Percentiles rank a stretch among this genome's conserved stretches.
Conservation (phyloP, 2,329 filamentous ascomycete species). For the Scopulariopsis brevicaulis region DNA sequence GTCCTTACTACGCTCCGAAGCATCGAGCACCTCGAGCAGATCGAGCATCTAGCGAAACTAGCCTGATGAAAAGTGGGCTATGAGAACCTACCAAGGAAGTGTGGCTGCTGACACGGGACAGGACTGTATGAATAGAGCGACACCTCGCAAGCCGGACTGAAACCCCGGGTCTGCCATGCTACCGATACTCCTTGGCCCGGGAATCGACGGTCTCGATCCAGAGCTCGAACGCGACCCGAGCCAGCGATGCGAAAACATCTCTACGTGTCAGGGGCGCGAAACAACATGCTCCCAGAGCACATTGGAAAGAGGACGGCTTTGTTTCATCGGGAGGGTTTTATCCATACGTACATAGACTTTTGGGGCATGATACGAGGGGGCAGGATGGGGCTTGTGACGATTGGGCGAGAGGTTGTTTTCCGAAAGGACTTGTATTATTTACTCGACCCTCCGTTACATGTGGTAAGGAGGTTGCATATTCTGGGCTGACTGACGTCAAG, state of each 20-base stretch:
- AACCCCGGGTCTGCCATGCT: no score
- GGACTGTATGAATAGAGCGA: background rate
- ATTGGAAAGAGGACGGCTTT: background rate
- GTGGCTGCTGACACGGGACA: background rate
- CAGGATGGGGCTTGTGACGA: background rate
- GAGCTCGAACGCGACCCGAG: no score
- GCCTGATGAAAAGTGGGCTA: no score
- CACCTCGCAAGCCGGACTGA: background rate
- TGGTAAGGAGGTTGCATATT: background rate
- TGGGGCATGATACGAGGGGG: background rate
- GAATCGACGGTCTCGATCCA: no score
- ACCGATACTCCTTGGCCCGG: no score
- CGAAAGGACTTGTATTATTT: conserved; percentile 4
- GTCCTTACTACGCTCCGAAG: background rate
- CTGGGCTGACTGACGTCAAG: background rate
- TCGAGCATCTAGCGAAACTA: background rate
- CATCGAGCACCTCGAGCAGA: background rate
- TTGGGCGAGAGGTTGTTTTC: background rate
- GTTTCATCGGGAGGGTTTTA: background rate
- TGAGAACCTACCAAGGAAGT: background rate
- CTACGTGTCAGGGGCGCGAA: background rate
- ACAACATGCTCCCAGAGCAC: background rate
- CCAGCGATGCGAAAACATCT: background rate
- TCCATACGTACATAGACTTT: background rate
- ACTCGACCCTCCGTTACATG: background rate